Evolutionary conservation across 768 basidiomycete species (phyloP).

Genomic region (Pleurotus platypus): DNA sequence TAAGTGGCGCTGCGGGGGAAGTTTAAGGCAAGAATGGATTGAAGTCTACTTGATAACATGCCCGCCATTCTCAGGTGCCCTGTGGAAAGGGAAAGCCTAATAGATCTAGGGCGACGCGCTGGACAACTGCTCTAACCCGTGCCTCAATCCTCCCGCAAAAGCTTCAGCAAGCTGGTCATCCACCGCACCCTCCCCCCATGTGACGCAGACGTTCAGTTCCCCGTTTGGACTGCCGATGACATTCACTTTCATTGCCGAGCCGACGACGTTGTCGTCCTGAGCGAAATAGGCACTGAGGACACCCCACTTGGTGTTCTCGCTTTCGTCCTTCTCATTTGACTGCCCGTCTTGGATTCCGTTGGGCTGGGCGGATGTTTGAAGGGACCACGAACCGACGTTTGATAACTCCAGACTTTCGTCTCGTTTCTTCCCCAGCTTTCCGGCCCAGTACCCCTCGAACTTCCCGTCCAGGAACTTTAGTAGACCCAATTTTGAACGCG

Average conservation of each 20-base stretch:
- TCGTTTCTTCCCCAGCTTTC: conserved; percentile 29
- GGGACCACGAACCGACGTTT: conserved; percentile 26
- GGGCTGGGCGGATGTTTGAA: background rate
- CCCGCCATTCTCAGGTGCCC: no score
- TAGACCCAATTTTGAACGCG: conserved; percentile 25
- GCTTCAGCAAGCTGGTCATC: conserved; percentile 17
- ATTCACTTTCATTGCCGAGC: conserved; percentile 25
- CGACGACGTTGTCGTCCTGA: conserved; percentile 24
- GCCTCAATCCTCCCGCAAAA: conserved; percentile 13
- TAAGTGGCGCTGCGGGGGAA: no score
- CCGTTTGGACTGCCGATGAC: conserved; percentile 23
- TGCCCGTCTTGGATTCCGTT: background rate
- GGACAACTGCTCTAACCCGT: background rate
- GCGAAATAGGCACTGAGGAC: conserved; percentile 17
- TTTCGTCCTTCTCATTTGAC: conserved; percentile 11
- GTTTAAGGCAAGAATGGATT: no score
- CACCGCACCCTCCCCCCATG: conserved; percentile 22
- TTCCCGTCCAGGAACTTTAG: conserved; percentile 29
- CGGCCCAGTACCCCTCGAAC: conserved; percentile 22
- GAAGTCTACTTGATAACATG: no score
- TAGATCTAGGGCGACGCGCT: no score
- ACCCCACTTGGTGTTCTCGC: background rate
- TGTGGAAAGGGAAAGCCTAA: no score
- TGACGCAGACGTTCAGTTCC: conserved; percentile 20
- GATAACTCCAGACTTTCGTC: conserved; percentile 29